Base-by-base conservation (phyloP, 352 stramenopile species). In the Phytophthora agathidicida region DNA sequence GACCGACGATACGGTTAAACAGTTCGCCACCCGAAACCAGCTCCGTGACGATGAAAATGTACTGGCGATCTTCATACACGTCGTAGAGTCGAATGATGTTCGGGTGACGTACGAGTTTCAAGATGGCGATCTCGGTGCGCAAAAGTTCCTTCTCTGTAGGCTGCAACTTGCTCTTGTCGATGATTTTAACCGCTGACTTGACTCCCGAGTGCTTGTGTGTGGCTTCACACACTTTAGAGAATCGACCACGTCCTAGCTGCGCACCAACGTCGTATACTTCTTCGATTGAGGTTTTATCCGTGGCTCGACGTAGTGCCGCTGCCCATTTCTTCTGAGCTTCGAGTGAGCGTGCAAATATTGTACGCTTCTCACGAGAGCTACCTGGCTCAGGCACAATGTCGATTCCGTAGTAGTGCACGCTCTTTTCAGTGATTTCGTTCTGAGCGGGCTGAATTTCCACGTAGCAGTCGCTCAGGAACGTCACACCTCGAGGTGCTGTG, bases 1-100 rank as follows among this genome's bases (percentile, higher is more conserved):
- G 73, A 1, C 89, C 84, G 0, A 98, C 93, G 59, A 99, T 99
- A 3, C 91, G 83, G 73, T 98, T 97, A 73, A 99, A 99, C 5
- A 99, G 68, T 62, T 99, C 96, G 13, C 97, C 96, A n/a, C 96
- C 97, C 7, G 77, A 75, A 2, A 99, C 80, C 0, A 99, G 80
- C 70, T 99, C 98, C 69, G 98, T 98, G 23, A 99, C 96, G 38
- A 99, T 94, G 78, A 98, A 99, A 59, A 99, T 97, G 61, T 94
- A 77, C 66, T 95, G 84, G 23, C 88, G 83, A 51, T 91, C 86
- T 53, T 98, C 94, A 66, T 96, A 98, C n/a, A 98, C 86, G 28
- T 97, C 93, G 37, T 88, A 65, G 13, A 96, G 64, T 0, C 64
- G 74, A 24, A 97, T 93, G 53, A 97, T 96, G 60, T 96, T 88